These are phyloP conservation scores for Sclerotinia glacialis DNA, from an alignment of 2,329 filamentous ascomycete species.

Conservation along the genomic window DNA sequence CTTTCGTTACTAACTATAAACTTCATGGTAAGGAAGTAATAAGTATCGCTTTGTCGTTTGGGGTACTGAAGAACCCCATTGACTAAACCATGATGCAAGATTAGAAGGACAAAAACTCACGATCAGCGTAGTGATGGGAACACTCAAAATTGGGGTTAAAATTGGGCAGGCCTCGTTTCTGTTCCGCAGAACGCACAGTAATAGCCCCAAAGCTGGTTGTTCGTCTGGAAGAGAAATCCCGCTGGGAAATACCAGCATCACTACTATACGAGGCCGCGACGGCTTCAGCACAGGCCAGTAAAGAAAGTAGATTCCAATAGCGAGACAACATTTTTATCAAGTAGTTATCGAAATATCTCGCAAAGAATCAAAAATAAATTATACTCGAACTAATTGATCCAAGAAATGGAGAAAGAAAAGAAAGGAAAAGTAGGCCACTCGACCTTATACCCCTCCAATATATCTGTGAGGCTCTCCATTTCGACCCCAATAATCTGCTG, in stretches of 20 bases:
- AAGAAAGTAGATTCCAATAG: neutral
- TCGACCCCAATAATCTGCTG: neutral
- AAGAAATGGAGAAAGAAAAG: neutral
- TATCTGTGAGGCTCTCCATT: neutral
- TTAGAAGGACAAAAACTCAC: slow-evolving; percentile 17
- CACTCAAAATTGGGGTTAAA: slow-evolving; percentile 25
- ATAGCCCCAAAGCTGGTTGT: slow-evolving; percentile 12
- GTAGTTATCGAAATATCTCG: neutral
- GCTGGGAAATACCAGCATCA: neutral
- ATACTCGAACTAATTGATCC: neutral
- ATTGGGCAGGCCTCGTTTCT: neutral
- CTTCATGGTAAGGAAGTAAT: neutral
- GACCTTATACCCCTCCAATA: neutral
- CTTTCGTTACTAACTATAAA: neutral
- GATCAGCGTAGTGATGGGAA: slow-evolving; percentile 27
- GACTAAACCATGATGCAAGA: neutral
- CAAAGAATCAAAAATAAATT: neutral
- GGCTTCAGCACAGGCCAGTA: neutral
- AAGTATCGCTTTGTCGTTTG: neutral
- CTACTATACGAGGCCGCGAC: neutral
- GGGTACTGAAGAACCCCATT: no score
- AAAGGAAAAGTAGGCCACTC: no score
- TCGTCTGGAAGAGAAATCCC: neutral
- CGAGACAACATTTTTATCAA: neutral
- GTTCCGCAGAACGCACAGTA: slow-evolving; percentile 12